phyloP scores from a whole-genome alignment of 768 basidiomycete genomes.

The Tricholoma furcatifolium region DNA sequence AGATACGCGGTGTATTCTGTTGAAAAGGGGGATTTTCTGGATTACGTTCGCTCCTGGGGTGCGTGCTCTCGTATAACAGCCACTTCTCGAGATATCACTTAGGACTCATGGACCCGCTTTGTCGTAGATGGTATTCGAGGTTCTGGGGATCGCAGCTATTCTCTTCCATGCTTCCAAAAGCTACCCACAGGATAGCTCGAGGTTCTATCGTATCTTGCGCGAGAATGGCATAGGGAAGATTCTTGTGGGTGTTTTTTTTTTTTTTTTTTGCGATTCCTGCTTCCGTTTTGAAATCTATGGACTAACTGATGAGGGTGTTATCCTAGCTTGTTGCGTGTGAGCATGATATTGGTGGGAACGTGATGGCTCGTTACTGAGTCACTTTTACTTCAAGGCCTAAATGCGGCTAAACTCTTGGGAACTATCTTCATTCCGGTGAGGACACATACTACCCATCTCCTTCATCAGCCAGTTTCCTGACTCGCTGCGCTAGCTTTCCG shows the following conservation, averaged over 20 bases:
- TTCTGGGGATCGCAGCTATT: background rate
- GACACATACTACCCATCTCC: background rate
- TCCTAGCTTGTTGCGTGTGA: constrained; percentile 4
- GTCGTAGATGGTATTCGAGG: constrained; percentile 9
- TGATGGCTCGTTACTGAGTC: background rate
- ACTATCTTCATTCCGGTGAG: constrained; percentile 7
- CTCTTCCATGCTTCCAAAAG: background rate
- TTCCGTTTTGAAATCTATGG: background rate
- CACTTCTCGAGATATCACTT: background rate
- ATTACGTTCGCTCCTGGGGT: constrained; percentile 7
- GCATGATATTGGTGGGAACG: background rate
- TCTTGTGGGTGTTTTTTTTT: background rate
- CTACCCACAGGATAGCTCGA: background rate
- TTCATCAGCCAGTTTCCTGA: background rate
- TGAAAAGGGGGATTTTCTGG: constrained; percentile 7
- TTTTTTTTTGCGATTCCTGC: background rate
- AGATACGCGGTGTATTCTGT: background rate
- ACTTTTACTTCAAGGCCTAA: constrained; percentile 4
- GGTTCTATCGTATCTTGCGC: background rate
- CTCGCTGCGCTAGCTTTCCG: background rate
- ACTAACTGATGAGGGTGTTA: background rate
- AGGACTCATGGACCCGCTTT: background rate
- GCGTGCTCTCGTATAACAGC: background rate
- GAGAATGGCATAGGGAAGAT: background rate
- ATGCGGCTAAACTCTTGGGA: background rate